A percentile compares a stretch with the other conserved stretches of the same genome.
phyloP scores from a whole-genome alignment of 192 early-diverging fungal genomes.

The Coemansia sp. region DNA sequence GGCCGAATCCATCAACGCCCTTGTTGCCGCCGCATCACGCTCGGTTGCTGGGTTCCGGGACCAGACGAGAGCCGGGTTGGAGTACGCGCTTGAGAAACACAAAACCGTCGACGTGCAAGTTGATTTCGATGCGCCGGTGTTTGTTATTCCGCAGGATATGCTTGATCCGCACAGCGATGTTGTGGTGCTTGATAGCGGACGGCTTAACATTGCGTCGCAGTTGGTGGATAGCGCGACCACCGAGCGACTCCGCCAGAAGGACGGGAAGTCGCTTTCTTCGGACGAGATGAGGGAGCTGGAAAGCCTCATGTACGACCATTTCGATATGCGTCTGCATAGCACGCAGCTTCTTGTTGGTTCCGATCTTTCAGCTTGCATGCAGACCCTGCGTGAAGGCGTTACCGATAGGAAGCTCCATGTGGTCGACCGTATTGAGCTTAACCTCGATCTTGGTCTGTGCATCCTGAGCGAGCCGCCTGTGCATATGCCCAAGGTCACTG shows the following conservation, averaged over 20 bases:
- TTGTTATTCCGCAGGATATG: slow-evolving; percentile 81
- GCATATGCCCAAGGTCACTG: slow-evolving; percentile 67
- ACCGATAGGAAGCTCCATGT: slow-evolving; percentile 69
- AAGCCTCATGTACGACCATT: slow-evolving; percentile 88
- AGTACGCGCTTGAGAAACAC: slow-evolving; percentile 84
- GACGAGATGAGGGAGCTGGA: slow-evolving; percentile 74
- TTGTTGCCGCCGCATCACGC: slow-evolving; percentile 76
- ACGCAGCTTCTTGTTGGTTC: slow-evolving; percentile 83
- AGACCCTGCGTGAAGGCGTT: slow-evolving; percentile 58
- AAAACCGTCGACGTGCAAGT: slow-evolving; percentile 87
- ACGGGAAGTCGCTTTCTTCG: slow-evolving; percentile 59
- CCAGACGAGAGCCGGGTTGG: slow-evolving; percentile 85
- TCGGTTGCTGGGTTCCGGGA: slow-evolving; percentile 84
- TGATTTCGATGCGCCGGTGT: slow-evolving; percentile 96
- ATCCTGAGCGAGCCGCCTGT: slow-evolving; percentile 78
- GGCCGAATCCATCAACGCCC: slow-evolving; percentile 72
- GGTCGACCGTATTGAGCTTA: slow-evolving; percentile 85
- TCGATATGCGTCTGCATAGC: slow-evolving; percentile 73
- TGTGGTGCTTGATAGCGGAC: slow-evolving; percentile 89
- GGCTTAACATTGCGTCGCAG: slow-evolving; percentile 85
- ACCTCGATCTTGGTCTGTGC: slow-evolving; percentile 78
- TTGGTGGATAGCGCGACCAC: slow-evolving; percentile 70
- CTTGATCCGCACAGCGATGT: slow-evolving; percentile 61
- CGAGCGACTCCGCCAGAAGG: slow-evolving; percentile 67
- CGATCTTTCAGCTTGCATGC: slow-evolving; percentile 71